These are phyloP conservation scores for Phytophthora cryptogea DNA, from an alignment of 352 stramenopile species.

Conservation along the genomic window DNA sequence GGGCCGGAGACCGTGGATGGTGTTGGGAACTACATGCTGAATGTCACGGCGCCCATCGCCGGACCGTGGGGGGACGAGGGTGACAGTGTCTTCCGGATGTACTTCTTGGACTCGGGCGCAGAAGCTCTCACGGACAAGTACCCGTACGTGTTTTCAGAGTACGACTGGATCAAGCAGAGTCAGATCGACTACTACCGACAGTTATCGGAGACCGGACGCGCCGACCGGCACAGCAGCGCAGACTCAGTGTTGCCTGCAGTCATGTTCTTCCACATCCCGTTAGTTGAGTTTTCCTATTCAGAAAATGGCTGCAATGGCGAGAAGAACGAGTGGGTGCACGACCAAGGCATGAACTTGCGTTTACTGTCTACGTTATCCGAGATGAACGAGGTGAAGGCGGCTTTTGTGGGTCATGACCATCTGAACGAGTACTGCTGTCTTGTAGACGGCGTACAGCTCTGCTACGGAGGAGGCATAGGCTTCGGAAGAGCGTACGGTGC, in stretches of 20 bases:
- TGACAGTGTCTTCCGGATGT: slow-evolving; percentile 57
- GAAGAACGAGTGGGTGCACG: slow-evolving; percentile 44
- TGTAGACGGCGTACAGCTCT: slow-evolving; percentile 51
- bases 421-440: slow-evolving; percentile 63
- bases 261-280: slow-evolving; percentile 76
- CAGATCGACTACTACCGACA: slow-evolving; percentile 53
- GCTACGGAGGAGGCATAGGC: slow-evolving; percentile 56
- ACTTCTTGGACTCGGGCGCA: slow-evolving; percentile 59
- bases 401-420: slow-evolving; percentile 67
- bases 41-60: slow-evolving; percentile 38
- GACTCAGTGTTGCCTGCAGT: slow-evolving; percentile 39
- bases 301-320: slow-evolving; percentile 31
- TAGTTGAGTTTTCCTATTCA: slow-evolving; percentile 49
- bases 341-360: slow-evolving; percentile 44
- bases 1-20: slow-evolving; percentile 43
- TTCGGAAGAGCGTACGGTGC: slow-evolving; percentile 47
- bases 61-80: slow-evolving; percentile 35
- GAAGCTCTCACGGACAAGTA: slow-evolving; percentile 35
- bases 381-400: slow-evolving; percentile 62
- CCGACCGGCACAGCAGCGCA: slow-evolving; percentile 21
- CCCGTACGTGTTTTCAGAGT: slow-evolving; percentile 39
- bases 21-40: slow-evolving; percentile 63
- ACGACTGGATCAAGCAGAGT: slow-evolving; percentile 59
- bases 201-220: slow-evolving; percentile 31
- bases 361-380: slow-evolving; percentile 50